Evolutionary conservation across 1,284 basidiomycete genomes (phyloP).

Genomic region (Entoloma clypeatum): DNA sequence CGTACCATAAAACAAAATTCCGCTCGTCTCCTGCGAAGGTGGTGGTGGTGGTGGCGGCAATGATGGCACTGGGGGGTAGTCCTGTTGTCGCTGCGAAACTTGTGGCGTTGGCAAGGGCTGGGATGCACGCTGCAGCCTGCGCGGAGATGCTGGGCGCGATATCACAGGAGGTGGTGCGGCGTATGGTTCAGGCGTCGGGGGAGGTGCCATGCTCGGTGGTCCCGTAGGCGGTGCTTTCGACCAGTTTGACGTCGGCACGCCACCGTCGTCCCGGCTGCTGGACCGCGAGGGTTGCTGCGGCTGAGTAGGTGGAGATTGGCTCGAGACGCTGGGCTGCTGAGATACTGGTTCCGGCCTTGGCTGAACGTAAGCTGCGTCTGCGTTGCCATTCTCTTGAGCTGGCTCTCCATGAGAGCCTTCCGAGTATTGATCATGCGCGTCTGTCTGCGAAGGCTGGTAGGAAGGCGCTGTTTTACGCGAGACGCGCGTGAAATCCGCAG

Average conservation of each 20-base stretch:
- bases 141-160: neutral
- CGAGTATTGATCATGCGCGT: neutral
- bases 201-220: slow-evolving; percentile 14
- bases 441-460: neutral
- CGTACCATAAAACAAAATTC: slow-evolving; percentile 74
- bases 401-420: neutral
- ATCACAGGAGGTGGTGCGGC: neutral
- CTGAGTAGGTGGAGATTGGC: slow-evolving; percentile 5
- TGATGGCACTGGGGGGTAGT: too few species aligned
- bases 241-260: slow-evolving; percentile 1
- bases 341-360: slow-evolving; percentile 10
- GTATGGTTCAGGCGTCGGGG: slow-evolving; percentile 8
- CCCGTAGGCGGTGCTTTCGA: slow-evolving; percentile 8
- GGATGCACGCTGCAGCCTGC: slow-evolving; percentile 16
- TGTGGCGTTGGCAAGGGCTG: slow-evolving; percentile 27
- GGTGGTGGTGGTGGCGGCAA: slow-evolving; percentile 27
- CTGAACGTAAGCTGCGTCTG: neutral
- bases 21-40: slow-evolving; percentile 33
- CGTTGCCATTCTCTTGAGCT: slow-evolving; percentile 10
- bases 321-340: neutral
- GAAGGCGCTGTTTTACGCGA: slow-evolving; percentile 35
- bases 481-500: slow-evolving; percentile 51
- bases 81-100: too few species aligned
- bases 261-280: neutral
- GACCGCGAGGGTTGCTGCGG: slow-evolving; percentile 3